Percentiles rank a stretch among this genome's conserved stretches.
Conservation (phyloP, 2,329 filamentous ascomycete species). For the Kalmusia sp. region DNA sequence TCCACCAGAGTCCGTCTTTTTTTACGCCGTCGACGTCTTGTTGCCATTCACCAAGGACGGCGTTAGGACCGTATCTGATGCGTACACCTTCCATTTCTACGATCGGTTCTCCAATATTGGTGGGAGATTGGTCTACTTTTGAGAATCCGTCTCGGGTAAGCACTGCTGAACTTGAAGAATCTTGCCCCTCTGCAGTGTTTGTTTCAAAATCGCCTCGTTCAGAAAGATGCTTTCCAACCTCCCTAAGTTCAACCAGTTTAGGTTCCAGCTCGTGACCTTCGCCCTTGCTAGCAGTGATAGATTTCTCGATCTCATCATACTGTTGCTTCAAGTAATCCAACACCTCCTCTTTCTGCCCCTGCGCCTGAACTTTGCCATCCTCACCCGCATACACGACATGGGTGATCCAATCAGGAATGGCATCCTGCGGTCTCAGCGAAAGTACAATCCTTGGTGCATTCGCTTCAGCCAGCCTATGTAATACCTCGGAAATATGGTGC, state of each 20-base stretch:
- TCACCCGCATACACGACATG: constrained; percentile 77
- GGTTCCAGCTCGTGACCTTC: constrained; percentile 17
- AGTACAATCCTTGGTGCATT: constrained; percentile 76
- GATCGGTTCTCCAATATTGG: constrained; percentile 67
- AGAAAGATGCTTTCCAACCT: constrained; percentile 37
- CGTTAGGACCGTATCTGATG: constrained; percentile 79
- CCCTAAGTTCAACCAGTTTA: constrained; percentile 31
- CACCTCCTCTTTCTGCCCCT: constrained; percentile 71
- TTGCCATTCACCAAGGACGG: constrained; percentile 82
- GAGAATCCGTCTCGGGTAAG: constrained; percentile 43
- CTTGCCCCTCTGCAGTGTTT: constrained; percentile 10
- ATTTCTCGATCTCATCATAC: constrained; percentile 31
- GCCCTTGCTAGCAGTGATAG: constrained; percentile 35
- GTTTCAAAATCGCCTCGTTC: constrained; percentile 37
- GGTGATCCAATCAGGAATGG: constrained; percentile 88
- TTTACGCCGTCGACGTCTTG: constrained; percentile 61
- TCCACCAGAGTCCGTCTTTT: constrained; percentile 78
- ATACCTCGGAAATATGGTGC: constrained; percentile 71
- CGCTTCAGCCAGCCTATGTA: constrained; percentile 71
- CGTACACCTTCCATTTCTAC: constrained; percentile 87
- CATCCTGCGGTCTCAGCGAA: constrained; percentile 83
- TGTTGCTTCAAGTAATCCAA: constrained; percentile 53
- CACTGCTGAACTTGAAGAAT: not conserved
- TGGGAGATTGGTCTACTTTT: constrained; percentile 24
- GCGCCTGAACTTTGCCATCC: constrained; percentile 68